phyloP scores from a whole-genome alignment of 176 grass and related monocot genomes.

The Oryza glumipatula region DNA sequence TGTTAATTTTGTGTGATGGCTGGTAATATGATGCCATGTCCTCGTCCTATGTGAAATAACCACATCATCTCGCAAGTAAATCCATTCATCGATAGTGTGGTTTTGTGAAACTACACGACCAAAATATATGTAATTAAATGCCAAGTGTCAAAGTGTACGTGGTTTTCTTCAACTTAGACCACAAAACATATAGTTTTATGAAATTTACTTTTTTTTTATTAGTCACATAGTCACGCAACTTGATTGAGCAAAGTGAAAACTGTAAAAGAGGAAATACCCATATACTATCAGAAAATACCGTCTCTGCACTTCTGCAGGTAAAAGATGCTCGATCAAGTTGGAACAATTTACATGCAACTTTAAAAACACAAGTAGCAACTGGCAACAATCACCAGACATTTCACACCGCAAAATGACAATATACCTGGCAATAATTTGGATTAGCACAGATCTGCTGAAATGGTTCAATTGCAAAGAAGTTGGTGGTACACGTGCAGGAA shows the following conservation, averaged over 20 bases:
- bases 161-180: too few relatives aligned
- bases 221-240: neutral
- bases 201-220: neutral
- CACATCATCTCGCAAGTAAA: too few relatives aligned
- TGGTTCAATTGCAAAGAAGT: slow-evolving; percentile 18
- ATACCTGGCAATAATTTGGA: slow-evolving; percentile 7
- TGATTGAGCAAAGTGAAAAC: neutral
- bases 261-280: neutral
- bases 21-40: too few relatives aligned
- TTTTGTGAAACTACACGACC: too few relatives aligned
- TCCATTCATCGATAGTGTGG: too few relatives aligned
- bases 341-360: neutral
- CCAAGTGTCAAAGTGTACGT: too few relatives aligned
- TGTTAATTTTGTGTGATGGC: too few relatives aligned
- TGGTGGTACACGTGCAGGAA: slow-evolving; percentile 34
- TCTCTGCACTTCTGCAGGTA: too few relatives aligned
- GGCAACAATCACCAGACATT: slow-evolving; percentile 21
- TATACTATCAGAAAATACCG: neutral
- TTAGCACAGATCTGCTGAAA: slow-evolving; percentile 6
- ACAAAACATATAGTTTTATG: too few relatives aligned
- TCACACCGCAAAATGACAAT: slow-evolving; percentile 22
- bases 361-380: neutral
- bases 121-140: too few relatives aligned
- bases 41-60: too few relatives aligned
- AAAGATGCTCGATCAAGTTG: neutral